Evolutionary conservation across 805 yeast genomes (phyloP).

Genomic region (Brettanomyces naardenensis): DNA sequence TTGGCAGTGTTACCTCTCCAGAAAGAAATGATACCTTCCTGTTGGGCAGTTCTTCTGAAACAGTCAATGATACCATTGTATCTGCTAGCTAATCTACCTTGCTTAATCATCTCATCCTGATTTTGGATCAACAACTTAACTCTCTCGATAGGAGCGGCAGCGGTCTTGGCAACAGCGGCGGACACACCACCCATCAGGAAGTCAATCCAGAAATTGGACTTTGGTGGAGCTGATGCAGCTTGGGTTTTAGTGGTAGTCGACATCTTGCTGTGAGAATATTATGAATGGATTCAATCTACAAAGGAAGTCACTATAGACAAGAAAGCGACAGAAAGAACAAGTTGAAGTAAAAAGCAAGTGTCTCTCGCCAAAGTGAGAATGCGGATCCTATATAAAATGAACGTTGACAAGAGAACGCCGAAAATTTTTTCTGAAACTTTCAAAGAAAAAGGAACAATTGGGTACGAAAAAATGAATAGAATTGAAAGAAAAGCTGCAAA

Average conservation of each 20-base stretch:
- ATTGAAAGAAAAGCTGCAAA: too few relatives aligned
- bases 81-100: constrained; percentile 82
- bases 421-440: not conserved
- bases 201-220: constrained; percentile 48
- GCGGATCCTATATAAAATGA: not conserved
- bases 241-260: constrained; percentile 8
- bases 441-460: too few relatives aligned
- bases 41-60: constrained; percentile 89
- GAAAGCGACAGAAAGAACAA: constrained; percentile 4
- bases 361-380: constrained; percentile 1
- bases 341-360: not conserved
- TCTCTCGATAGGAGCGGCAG: constrained; percentile 93
- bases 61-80: constrained; percentile 91
- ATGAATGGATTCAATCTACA: constrained; percentile 8
- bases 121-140: constrained; percentile 94
- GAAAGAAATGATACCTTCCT: constrained; percentile 88
- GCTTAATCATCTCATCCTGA: constrained; percentile 97
- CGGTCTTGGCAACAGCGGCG: constrained; percentile 97
- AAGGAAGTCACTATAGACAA: constrained; percentile 7
- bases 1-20: constrained; percentile 99
- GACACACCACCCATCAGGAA: constrained; percentile 98
- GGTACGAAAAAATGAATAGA: too few relatives aligned
- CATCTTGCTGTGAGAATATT: constrained; percentile 18
- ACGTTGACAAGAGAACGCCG: not conserved
- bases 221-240: constrained; percentile 8